A percentile compares a stretch with the other conserved stretches of the same genome.
Conservation (phyloP, 129 eudicot genomes). For the Calendula officinalis region DNA sequence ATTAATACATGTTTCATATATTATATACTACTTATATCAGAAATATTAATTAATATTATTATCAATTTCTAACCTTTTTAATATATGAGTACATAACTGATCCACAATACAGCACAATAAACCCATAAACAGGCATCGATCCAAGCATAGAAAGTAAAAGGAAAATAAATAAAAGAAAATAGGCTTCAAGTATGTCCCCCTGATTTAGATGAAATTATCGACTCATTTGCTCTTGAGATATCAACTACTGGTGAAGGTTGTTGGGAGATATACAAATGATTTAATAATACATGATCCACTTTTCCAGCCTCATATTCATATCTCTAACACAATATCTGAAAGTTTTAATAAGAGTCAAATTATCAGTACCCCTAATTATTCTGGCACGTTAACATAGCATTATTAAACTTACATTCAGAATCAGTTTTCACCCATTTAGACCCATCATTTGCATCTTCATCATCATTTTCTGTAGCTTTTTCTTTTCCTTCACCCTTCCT, state of each 20-base stretch:
- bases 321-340: conserved; percentile 41
- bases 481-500: conserved; percentile 27
- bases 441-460: conserved; percentile 39
- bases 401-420: conserved; percentile 65
- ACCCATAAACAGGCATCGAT: conserved; percentile 18
- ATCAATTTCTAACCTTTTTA: conserved; percentile 16
- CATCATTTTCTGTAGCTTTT: conserved; percentile 41
- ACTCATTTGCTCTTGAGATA: neutral
- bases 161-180: neutral
- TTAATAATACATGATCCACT: conserved; percentile 8
- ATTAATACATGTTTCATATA: no score
- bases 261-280: conserved; percentile 13
- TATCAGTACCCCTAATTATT: neutral
- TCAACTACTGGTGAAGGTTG: neutral
- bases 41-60: neutral
- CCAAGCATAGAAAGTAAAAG: neutral
- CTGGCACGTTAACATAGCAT: neutral
- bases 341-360: neutral
- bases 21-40: neutral
- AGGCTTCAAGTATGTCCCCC: conserved; percentile 7
- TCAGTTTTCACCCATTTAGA: conserved; percentile 95
- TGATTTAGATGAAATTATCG: neutral
- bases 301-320: conserved; percentile 30
- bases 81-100: conserved; percentile 4
- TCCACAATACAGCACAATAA: conserved; percentile 9